phyloP scores from a whole-genome alignment of 345 rosid genomes.

The Sisymbrium irio region DNA sequence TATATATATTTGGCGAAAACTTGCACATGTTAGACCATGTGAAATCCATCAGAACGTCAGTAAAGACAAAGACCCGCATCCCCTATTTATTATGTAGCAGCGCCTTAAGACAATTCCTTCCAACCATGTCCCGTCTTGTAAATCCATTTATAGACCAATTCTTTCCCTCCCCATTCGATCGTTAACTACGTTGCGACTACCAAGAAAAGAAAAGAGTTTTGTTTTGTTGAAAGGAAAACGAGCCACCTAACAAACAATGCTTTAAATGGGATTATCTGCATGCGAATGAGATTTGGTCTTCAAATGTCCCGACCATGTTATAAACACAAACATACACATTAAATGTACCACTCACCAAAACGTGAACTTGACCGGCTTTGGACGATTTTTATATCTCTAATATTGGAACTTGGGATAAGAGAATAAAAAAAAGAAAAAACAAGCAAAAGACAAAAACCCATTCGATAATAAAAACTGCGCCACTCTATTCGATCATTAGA shows the following conservation, averaged over 20 bases:
- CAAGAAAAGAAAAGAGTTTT: not conserved
- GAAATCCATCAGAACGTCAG: conserved; percentile 6
- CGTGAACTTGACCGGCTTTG: not conserved
- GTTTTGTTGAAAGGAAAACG: not conserved
- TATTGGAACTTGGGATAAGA: conserved; percentile 5
- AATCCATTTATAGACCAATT: conserved; percentile 7
- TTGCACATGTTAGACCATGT: conserved; percentile 25
- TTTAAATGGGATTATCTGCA: conserved; percentile 16
- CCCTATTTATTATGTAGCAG: conserved; percentile 13
- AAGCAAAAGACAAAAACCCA: conserved; percentile 24
- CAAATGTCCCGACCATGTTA: conserved; percentile 35
- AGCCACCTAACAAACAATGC: conserved; percentile 27
- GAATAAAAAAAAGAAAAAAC: not conserved
- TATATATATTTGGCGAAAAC: not conserved
- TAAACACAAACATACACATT: conserved; percentile 17
- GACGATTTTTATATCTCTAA: not conserved
- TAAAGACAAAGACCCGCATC: conserved; percentile 7
- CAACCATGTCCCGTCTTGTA: conserved; percentile 25
- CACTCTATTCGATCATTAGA: conserved; percentile 7
- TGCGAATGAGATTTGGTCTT: conserved; percentile 17
- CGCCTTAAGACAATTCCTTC: conserved; percentile 5
- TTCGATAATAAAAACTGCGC: not conserved
- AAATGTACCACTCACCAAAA: conserved; percentile 20
- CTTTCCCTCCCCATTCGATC: conserved; percentile 5
- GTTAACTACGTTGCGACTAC: not conserved